A percentile compares a stretch with the other conserved stretches of the same genome.
phyloP scores from a whole-genome alignment of 2,329 filamentous ascomycete species.

The Peltaster fructicola region DNA sequence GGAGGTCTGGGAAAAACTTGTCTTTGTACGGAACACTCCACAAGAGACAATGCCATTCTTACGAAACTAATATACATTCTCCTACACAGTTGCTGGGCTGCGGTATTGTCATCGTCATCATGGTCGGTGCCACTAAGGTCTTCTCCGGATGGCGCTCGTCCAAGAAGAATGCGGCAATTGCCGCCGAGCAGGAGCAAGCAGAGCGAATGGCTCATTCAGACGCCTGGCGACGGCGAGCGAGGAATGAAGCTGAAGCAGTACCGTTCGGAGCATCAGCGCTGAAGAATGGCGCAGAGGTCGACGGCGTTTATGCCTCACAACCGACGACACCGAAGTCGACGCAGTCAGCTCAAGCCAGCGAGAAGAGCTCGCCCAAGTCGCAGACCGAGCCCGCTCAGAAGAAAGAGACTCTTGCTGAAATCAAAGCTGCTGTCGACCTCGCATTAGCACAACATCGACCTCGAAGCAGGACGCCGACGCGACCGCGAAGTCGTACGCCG shows the following conservation, averaged over 20 bases:
- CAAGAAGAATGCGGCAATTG: too few species aligned
- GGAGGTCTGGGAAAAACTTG: conserved; percentile 79
- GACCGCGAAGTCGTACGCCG: too few species aligned
- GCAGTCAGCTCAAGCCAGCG: neutral
- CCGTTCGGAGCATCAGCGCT: conserved; percentile 79
- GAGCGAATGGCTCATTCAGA: conserved; percentile 17
- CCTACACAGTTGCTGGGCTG: conserved; percentile 48
- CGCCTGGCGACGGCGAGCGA: conserved; percentile 14
- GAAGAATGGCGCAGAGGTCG: conserved; percentile 64
- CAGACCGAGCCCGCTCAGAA: neutral
- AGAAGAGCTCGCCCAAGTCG: neutral
- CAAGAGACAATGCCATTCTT: conserved; percentile 2
- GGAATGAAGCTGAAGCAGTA: conserved; percentile 38
- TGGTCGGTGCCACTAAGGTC: conserved; percentile 50
- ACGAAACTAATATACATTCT: conserved; percentile 10
- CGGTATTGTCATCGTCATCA: conserved; percentile 52
- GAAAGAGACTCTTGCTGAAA: conserved; percentile 7
- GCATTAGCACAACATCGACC: conserved; percentile 17
- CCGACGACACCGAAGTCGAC: conserved; percentile 22
- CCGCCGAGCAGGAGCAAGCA: conserved; percentile 15
- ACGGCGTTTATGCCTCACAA: conserved; percentile 49
- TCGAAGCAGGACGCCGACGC: too few species aligned
- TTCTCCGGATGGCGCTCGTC: too few species aligned
- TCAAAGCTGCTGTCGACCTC: conserved; percentile 20
- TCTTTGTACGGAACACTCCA: conserved; percentile 45